Evolutionary conservation across 345 rosid species (phyloP), one percentile per base, ranked within the genome.

Genomic region (Boechera stricta): DNA sequence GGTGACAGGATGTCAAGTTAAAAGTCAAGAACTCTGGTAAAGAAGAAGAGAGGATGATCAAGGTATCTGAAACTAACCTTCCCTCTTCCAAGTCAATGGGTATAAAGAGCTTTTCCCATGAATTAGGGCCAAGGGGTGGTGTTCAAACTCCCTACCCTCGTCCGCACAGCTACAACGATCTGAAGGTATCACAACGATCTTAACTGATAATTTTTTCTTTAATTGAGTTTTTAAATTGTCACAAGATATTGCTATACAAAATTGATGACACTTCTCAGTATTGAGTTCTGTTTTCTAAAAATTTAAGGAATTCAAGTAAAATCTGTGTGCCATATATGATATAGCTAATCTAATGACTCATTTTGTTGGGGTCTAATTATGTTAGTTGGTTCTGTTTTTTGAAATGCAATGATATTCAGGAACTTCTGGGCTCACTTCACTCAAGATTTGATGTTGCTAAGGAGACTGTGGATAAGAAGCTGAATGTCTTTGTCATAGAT

Each of bases 101-200:
- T 74, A 39, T 88, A 39, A 91, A 91, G 80, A 91, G 94, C 70
- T 89, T 84, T 73, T 91, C 97, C 21, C 93, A 91, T 83, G 97
- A 91, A 49, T 74, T 91, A 51, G 93, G 91, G 69, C 90, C 89
- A 8, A 82, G 79, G 69, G 91, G 89, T 80, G 92, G 93, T 78
- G 82, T 85, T 77, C 81, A 79, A 72, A 74, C 79, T 69, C 49
- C 81, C 6, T 38, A 76, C 57, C 85, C 90, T 61, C 88, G 94
- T 73, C 86, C 90, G 11, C 94, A 85, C 67, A 91, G 93, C 82
- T 89, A 81, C 82, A 85, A 82, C 13, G 87, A 91, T 82, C 79
- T 91, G 67, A 85, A 85, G 94, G 97, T 86, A 13, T n/a, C 4
- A 2, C 52, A 12, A 29, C 35, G 0, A 12, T 62, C 31, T 11